A percentile compares a stretch with the other conserved stretches of the same genome.
Evolutionary conservation across 148 eudicot species (phyloP).

Genomic region (Euryodendron excelsum): DNA sequence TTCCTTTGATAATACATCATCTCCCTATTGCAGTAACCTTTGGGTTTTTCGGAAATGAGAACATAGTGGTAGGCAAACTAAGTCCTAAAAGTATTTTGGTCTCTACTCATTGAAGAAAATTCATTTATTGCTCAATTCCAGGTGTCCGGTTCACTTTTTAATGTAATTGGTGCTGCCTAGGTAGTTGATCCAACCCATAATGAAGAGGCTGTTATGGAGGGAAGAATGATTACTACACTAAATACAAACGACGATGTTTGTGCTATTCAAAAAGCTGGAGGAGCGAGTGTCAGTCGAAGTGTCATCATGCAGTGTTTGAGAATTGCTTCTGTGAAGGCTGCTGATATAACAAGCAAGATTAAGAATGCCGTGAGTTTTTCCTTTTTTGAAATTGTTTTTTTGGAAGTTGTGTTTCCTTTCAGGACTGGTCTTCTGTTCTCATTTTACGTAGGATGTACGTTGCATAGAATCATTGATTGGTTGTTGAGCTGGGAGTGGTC

Average conservation of each 20-base stretch:
- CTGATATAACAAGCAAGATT: constrained; percentile 68
- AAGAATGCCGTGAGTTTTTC: constrained; percentile 62
- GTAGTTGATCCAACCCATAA: constrained; percentile 79
- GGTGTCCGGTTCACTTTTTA: constrained; percentile 7
- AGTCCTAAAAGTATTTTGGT: neutral
- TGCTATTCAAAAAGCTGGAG: constrained; percentile 94
- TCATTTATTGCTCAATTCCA: neutral
- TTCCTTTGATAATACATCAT: constrained; percentile 79
- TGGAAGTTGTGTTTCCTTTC: neutral
- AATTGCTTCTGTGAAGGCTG: constrained; percentile 79
- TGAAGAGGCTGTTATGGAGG: constrained; percentile 88
- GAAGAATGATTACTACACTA: constrained; percentile 71
- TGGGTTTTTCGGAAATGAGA: constrained; percentile 64
- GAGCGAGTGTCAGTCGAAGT: constrained; percentile 60
- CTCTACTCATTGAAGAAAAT: neutral
- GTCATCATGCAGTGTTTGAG: constrained; percentile 74
- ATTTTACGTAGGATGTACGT: neutral
- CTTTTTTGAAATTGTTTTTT: neutral
- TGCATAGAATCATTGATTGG: neutral
- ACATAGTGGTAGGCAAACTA: constrained; percentile 54
- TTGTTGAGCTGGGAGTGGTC: neutral
- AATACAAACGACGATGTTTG: constrained; percentile 86
- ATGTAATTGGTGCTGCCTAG: constrained; percentile 34
- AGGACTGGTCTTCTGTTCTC: neutral
- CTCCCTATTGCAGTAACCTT: constrained; percentile 94